Conservation (phyloP, 169 alveolate genomes). For the Babesia ovis region DNA sequence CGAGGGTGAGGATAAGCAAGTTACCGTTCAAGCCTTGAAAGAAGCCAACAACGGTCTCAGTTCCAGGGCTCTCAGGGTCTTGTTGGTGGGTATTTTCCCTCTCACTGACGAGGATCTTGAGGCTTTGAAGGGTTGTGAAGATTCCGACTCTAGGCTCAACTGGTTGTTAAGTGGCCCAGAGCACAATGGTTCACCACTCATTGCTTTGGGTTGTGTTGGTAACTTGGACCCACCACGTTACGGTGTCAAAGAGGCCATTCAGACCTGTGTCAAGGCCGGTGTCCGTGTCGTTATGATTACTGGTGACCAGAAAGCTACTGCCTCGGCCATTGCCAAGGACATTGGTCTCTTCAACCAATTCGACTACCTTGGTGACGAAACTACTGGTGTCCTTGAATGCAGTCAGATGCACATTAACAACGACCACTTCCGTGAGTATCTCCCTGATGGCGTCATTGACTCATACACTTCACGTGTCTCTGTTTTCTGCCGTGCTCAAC, state of each 20-base stretch:
- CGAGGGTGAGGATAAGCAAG: background rate
- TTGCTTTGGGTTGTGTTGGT: constrained; percentile 84
- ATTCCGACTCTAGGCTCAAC: constrained; percentile 82
- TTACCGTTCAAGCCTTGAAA: constrained; percentile 9
- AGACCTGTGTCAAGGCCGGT: constrained; percentile 93
- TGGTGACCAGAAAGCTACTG: constrained; percentile 97
- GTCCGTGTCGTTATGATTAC: constrained; percentile 98
- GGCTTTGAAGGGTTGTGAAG: constrained; percentile 68
- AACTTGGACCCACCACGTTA: constrained; percentile 95
- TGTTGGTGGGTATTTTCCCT: constrained; percentile 83
- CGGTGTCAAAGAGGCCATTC: constrained; percentile 97
- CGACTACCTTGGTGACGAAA: constrained; percentile 31
- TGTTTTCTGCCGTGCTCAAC: constrained; percentile 89
- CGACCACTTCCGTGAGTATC: constrained; percentile 73
- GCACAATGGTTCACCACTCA: constrained; percentile 51
- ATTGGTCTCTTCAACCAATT: constrained; percentile 79
- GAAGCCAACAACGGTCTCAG: constrained; percentile 73
- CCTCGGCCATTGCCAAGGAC: constrained; percentile 93
- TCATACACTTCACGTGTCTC: constrained; percentile 71
- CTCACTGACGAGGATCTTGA: constrained; percentile 76
- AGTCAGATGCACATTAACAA: constrained; percentile 76
- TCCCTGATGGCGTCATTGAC: constrained; percentile 80
- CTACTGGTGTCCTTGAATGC: constrained; percentile 63
- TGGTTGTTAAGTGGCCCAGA: constrained; percentile 47
- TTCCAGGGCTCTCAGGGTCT: constrained; percentile 84